Base-by-base conservation (phyloP, 495 filamentous ascomycete genomes). In the Viridothelium virens region DNA sequence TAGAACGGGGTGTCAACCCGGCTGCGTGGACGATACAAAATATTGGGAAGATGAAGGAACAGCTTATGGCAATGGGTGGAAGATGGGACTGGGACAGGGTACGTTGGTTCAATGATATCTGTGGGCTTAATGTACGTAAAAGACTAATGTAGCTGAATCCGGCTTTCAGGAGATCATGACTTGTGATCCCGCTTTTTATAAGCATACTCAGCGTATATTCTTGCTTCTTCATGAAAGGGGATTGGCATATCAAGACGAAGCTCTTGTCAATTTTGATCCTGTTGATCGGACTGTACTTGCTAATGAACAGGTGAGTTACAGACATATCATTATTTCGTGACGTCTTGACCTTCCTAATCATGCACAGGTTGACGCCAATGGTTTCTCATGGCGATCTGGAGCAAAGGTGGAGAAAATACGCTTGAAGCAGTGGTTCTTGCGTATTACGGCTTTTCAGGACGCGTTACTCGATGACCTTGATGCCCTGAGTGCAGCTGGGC, bases 401-500 rank as follows among this genome's bases (percentile, higher is more conserved):
- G 91, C 90, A 6, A 87, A 89, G 69, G 91, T 96, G 38, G 89
- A 93, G 74, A 88, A 91, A 75, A 77, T 84, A 62, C 84, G 84
- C 63, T 78, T 96, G 31, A 89, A 91, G 74, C 91, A 96, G 71
- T 96, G 91, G 91, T 96, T 96, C 70, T 85, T 96, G 63, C 85
- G 85, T 38, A 95, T 95, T 68, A 92, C 90, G 1, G 82, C 82
- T 31, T 95, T 90, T 73, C 84, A 87, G 62, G 85, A 92, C 63
- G 77, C 82, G n/a, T 79, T 96, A 0, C 76, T 95, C 39, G 78
- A 86, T 34, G 91, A 90, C 66, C 80, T 96, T 1, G 85, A 91
- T 33, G 74, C 80, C 1, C 78, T 96, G 7, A 77, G 82, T 9
- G 77, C 81, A 56, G 77, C 81, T n/a, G 83, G 81, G 2, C 77